Evolutionary conservation across 805 yeast genomes (phyloP).

Genomic region (Suhomyces kilbournensis): DNA sequence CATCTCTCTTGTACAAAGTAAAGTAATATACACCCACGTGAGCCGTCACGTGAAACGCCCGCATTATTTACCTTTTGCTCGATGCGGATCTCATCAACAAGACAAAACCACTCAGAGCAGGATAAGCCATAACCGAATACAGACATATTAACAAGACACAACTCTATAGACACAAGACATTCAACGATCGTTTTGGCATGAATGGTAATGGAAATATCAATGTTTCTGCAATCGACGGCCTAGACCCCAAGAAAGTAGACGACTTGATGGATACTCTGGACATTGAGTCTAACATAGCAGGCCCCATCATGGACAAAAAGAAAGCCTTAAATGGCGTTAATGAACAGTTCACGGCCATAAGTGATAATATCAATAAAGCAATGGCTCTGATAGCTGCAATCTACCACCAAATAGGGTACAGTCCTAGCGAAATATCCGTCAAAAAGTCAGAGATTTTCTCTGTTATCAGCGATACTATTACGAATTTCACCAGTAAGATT

Average conservation of each 20-base stretch:
- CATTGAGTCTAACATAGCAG: constrained; percentile 6
- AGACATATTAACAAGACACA: neutral
- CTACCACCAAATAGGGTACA: constrained; percentile 54
- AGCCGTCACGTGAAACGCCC: neutral
- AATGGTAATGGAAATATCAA: neutral
- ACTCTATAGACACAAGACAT: too few relatives aligned
- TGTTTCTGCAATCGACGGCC: neutral
- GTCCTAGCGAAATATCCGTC: constrained; percentile 44
- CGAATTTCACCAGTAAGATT: constrained; percentile 31
- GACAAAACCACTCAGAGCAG: neutral
- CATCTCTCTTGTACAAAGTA: constrained; percentile 13
- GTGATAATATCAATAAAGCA: constrained; percentile 34
- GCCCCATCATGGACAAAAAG: neutral
- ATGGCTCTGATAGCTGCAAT: constrained; percentile 42
- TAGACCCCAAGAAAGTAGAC: neutral
- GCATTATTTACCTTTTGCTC: neutral
- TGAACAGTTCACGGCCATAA: constrained; percentile 26
- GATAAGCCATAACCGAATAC: neutral
- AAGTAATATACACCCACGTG: neutral
- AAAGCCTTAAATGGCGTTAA: neutral
- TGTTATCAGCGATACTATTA: constrained; percentile 48
- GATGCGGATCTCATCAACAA: neutral
- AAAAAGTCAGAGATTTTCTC: constrained; percentile 51
- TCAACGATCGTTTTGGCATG: neutral
- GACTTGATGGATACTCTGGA: constrained; percentile 8